Conservation (phyloP, 371 early-diverging fungal species). For the Circinella minor region DNA sequence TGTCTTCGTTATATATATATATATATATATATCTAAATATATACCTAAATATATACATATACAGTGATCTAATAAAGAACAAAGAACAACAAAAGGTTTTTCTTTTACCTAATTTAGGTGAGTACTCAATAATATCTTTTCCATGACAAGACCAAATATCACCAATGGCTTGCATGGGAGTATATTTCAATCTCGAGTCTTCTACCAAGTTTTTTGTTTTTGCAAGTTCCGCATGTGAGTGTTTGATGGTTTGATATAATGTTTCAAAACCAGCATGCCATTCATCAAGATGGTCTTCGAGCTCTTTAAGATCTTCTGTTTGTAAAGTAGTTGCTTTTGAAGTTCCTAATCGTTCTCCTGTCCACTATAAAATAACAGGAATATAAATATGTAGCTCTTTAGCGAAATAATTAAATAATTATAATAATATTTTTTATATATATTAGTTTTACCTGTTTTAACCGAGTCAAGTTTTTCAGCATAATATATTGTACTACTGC, state of each 20-base stretch:
- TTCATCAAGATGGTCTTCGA: slow-evolving; percentile 36
- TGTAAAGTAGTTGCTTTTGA: slow-evolving; percentile 43
- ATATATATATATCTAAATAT: too few relatives aligned
- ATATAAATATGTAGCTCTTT: too few relatives aligned
- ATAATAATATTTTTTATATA: too few relatives aligned
- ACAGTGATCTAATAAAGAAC: background rate
- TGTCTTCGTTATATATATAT: too few relatives aligned
- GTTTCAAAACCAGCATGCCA: slow-evolving; percentile 38
- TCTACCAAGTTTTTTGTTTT: slow-evolving; percentile 58
- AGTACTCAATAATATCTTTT: slow-evolving; percentile 55
- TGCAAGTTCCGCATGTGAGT: slow-evolving; percentile 30
- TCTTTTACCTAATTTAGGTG: slow-evolving; percentile 56
- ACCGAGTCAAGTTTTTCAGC: slow-evolving; percentile 72
- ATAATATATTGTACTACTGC: slow-evolving; percentile 17
- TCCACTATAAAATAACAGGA: slow-evolving; percentile 34
- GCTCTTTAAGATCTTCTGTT: slow-evolving; percentile 45
- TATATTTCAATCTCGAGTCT: slow-evolving; percentile 57
- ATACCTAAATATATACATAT: too few relatives aligned
- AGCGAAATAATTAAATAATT: too few relatives aligned
- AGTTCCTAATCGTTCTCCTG: slow-evolving; percentile 48
- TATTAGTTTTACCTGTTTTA: slow-evolving; percentile 58
- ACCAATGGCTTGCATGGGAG: slow-evolving; percentile 68
- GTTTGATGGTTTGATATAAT: slow-evolving; percentile 31
- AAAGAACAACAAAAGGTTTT: background rate
- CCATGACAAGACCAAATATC: slow-evolving; percentile 64